These are phyloP conservation scores for Myxozyma mucilagina DNA, from an alignment of 805 yeast genomes.

Conservation along the genomic window DNA sequence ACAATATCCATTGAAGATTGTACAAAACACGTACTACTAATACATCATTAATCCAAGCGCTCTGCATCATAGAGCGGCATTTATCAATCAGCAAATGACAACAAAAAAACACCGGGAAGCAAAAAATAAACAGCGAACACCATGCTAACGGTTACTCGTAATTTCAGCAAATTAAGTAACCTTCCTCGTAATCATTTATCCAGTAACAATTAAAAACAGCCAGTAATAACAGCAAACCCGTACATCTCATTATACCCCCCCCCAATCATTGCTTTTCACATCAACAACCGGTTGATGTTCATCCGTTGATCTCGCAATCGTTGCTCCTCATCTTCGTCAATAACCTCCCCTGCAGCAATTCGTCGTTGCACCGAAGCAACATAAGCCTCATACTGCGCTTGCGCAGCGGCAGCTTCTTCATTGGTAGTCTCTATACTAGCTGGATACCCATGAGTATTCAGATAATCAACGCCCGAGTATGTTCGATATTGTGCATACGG, in stretches of 20 bases:
- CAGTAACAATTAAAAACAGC: background rate
- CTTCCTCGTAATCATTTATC: background rate
- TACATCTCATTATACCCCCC: background rate
- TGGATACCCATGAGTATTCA: background rate
- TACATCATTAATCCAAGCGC: too few species aligned
- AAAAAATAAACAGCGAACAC: too few species aligned
- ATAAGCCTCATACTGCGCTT: conserved; percentile 16
- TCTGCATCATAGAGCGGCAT: background rate
- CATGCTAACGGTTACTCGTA: too few species aligned
- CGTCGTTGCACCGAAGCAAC: conserved; percentile 11
- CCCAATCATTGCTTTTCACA: background rate
- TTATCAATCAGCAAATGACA: too few species aligned
- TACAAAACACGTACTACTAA: too few species aligned
- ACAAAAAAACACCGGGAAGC: too few species aligned
- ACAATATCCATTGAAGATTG: too few species aligned
- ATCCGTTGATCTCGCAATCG: conserved; percentile 26
- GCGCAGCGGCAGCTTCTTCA: conserved; percentile 13
- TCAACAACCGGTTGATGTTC: conserved; percentile 27
- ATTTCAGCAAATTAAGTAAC: background rate
- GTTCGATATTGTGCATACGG: conserved; percentile 1
- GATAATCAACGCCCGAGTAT: background rate
- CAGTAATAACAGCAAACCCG: background rate
- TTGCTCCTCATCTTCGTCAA: conserved; percentile 25
- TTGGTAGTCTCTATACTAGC: background rate
- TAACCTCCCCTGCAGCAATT: conserved; percentile 7